Evolutionary conservation across 805 yeast species (phyloP).

Genomic region (Millerozyma miso): DNA sequence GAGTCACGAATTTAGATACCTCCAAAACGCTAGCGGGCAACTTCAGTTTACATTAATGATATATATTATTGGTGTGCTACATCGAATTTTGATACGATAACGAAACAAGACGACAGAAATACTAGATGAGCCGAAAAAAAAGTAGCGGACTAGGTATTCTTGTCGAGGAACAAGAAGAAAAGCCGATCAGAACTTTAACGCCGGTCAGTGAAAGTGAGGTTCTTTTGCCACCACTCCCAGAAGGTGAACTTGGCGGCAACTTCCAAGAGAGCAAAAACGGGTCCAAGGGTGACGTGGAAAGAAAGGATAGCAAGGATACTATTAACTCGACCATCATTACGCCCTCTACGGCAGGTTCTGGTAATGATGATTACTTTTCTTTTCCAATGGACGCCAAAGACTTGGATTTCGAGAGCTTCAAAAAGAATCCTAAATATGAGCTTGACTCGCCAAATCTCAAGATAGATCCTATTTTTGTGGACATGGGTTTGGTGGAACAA

Average conservation of each 20-base stretch:
- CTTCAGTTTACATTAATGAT: background rate
- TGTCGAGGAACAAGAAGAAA: constrained; percentile 22
- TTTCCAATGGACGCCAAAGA: background rate
- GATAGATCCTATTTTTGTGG: constrained; percentile 5
- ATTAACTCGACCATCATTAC: constrained; percentile 7
- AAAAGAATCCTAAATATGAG: constrained; percentile 10
- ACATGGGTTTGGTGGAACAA: constrained; percentile 1
- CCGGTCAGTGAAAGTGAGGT: constrained; percentile 11
- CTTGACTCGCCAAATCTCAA: constrained; percentile 14
- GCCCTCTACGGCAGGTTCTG: constrained; percentile 6
- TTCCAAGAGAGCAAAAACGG: background rate
- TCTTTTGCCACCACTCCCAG: constrained; percentile 28
- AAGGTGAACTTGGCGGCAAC: constrained; percentile 10
- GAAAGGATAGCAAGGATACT: constrained; percentile 3
- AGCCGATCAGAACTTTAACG: background rate
- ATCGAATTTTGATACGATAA: background rate
- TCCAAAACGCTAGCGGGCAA: too few species aligned
- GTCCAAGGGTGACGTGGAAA: background rate
- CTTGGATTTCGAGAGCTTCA: background rate
- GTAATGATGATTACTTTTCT: background rate
- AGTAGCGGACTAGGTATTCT: constrained; percentile 28
- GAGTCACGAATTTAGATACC: too few species aligned
- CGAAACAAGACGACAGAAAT: background rate
- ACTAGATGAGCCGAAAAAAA: background rate
- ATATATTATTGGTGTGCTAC: background rate